Percentiles rank a stretch among this genome's conserved stretches.
These are phyloP conservation scores for Acer yangbiense DNA, from an alignment of 345 rosid species.

Conservation along the genomic window DNA sequence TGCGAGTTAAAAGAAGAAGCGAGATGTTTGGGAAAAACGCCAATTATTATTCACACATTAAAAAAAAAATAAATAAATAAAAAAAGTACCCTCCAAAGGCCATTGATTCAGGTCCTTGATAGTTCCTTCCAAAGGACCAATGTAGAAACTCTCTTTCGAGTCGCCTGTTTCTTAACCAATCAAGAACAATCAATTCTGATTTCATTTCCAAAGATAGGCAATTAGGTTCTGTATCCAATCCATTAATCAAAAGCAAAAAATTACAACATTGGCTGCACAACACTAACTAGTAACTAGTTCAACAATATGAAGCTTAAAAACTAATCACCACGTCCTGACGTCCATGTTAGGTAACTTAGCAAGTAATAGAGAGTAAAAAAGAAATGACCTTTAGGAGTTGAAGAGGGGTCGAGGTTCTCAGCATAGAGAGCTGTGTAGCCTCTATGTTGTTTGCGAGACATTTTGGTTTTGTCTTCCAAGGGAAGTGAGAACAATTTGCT, in stretches of 20 bases:
- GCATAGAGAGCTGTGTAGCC: conserved; percentile 68
- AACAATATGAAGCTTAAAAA: too few relatives aligned
- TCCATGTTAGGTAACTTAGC: too few relatives aligned
- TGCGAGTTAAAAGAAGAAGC: background rate
- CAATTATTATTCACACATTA: too few relatives aligned
- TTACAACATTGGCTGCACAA: background rate
- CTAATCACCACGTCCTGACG: too few relatives aligned
- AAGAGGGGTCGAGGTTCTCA: conserved; percentile 49
- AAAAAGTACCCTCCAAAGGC: conserved; percentile 65
- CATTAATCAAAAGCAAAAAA: background rate
- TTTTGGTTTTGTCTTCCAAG: conserved; percentile 54
- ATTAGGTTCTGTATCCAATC: too few relatives aligned
- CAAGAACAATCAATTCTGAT: conserved; percentile 7
- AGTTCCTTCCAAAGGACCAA: conserved; percentile 59
- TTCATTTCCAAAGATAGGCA: background rate
- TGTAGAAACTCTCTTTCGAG: conserved; percentile 64
- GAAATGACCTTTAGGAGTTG: conserved; percentile 38
- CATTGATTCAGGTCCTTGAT: conserved; percentile 56
- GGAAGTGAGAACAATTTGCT: conserved; percentile 71
- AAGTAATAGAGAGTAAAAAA: too few relatives aligned
- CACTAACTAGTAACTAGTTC: too few relatives aligned
- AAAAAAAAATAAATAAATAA: too few relatives aligned
- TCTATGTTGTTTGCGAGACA: conserved; percentile 43
- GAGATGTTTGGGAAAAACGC: background rate
- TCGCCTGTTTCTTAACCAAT: conserved; percentile 50